These are phyloP conservation scores for Diaporthe citri DNA, from an alignment of 2,329 filamentous ascomycete genomes.

Conservation along the genomic window DNA sequence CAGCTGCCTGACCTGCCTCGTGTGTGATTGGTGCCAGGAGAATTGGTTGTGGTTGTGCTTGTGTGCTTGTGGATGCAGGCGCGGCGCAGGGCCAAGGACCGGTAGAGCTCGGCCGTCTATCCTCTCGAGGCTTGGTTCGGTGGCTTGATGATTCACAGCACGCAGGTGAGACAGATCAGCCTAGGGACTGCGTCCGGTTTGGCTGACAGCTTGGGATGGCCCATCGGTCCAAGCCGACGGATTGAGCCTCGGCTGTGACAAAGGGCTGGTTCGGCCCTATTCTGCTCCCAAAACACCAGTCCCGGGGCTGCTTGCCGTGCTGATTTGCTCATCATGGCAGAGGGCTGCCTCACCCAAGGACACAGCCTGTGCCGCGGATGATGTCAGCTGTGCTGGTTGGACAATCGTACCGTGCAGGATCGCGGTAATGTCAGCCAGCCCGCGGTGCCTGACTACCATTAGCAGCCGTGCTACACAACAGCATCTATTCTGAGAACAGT, in stretches of 20 bases:
- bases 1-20: not conserved
- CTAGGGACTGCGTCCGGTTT: not conserved
- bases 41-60: not conserved
- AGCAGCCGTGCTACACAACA: slow-evolving; percentile 26
- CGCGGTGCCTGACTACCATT: slow-evolving; percentile 33
- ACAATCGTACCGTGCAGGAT: slow-evolving; percentile 28
- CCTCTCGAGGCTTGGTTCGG: slow-evolving; percentile 27
- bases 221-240: slow-evolving; percentile 16
- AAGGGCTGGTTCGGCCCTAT: slow-evolving; percentile 15
- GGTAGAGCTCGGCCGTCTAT: slow-evolving; percentile 25
- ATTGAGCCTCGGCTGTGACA: slow-evolving; percentile 24
- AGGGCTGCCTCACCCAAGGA: slow-evolving; percentile 18
- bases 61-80: slow-evolving; percentile 13
- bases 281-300: slow-evolving; percentile 23
- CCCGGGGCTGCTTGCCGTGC: not conserved
- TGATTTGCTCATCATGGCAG: slow-evolving; percentile 18
- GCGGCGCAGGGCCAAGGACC: slow-evolving; percentile 1
- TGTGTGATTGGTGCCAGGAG: slow-evolving; percentile 3
- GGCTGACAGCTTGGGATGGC: slow-evolving; percentile 18
- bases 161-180: slow-evolving; percentile 30
- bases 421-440: slow-evolving; percentile 37
- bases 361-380: slow-evolving; percentile 36
- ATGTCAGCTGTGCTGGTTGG: slow-evolving; percentile 37
- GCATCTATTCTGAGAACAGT: slow-evolving; percentile 33
- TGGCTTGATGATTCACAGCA: slow-evolving; percentile 34